phyloP scores from a whole-genome alignment of 768 basidiomycete genomes.

The Cystobasidium onofrii region DNA sequence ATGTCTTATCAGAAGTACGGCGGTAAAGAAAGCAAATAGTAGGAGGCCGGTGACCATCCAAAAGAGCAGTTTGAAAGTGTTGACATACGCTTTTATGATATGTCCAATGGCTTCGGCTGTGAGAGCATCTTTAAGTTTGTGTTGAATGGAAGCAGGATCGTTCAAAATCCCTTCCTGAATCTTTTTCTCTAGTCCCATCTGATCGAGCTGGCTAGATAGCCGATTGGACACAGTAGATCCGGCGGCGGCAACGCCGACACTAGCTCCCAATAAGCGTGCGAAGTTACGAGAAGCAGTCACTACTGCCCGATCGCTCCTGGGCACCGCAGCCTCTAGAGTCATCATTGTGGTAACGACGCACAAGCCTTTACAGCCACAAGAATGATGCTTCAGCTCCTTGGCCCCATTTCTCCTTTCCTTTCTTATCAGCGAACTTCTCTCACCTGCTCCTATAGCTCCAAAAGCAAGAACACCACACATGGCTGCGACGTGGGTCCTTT shows the following conservation, averaged over 20 bases:
- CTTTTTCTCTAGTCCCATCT: not conserved
- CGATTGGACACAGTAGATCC: not conserved
- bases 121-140: not conserved
- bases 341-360: conserved; percentile 4
- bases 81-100: conserved; percentile 5
- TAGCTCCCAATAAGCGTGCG: not conserved
- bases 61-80: conserved; percentile 4
- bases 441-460: conserved; percentile 16
- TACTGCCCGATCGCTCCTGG: not conserved
- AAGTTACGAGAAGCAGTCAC: conserved; percentile 2
- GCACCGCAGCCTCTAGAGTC: not conserved
- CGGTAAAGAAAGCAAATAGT: not conserved
- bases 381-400: too few species aligned
- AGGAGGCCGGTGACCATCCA: not conserved
- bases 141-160: conserved; percentile 9
- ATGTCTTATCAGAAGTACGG: not conserved
- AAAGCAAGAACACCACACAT: conserved; percentile 1
- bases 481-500: not conserved
- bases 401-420: too few species aligned
- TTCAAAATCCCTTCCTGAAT: not conserved
- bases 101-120: not conserved
- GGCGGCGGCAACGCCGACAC: conserved; percentile 4
- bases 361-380: too few species aligned
- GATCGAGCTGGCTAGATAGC: not conserved
- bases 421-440: too few species aligned